Evolutionary conservation across 345 rosid species (phyloP), one percentile per base, ranked within the genome.

Genomic region (Linum tenue): DNA sequence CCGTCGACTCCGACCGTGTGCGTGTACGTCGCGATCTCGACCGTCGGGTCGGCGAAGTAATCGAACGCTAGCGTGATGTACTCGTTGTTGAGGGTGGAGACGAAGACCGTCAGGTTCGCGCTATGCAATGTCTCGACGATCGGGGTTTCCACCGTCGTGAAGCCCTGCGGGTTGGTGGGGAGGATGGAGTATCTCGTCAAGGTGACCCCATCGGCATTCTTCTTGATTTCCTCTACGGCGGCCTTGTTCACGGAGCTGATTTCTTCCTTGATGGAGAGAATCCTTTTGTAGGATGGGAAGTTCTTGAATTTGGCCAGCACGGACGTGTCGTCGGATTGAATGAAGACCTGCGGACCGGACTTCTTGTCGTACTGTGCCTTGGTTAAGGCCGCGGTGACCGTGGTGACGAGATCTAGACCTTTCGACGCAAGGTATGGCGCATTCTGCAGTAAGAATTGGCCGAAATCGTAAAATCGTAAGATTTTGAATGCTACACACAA

Each of bases 381-480:
- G 44, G 71, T 68, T 63, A 91, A 64, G 72, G 92, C 85, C 16
- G 78, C 72, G 63, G 60, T 76, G 3, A 83, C 86, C 0, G 80
- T 58, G 10, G 73, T 78, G 56, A 91, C 80, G 4, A 89, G 55
- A 70, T 77, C 89, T 4, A 89, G 79, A 31, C 95, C 92, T 74
- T 80, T 82, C 15, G 95, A 78, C 37, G 96, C 97, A 35, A 92
- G 80, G 77, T 83, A 92, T 69, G 92, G 86, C 39, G 96, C 95
- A 64, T 89, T 83, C 98, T 92, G 85, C 72, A 12, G 51, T 40
- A 22, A 22, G 31, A 22, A 22, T 22, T 22, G 31, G 0, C 31
- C 31, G 31, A 22, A 22, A 22, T 22, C 31, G 31, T 22, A 22
- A 22, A 22, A 22, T 22, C 31, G 31, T 22, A 22, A 22, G 31